Conservation (phyloP, 129 eudicot species). For the Arctium lappa region DNA sequence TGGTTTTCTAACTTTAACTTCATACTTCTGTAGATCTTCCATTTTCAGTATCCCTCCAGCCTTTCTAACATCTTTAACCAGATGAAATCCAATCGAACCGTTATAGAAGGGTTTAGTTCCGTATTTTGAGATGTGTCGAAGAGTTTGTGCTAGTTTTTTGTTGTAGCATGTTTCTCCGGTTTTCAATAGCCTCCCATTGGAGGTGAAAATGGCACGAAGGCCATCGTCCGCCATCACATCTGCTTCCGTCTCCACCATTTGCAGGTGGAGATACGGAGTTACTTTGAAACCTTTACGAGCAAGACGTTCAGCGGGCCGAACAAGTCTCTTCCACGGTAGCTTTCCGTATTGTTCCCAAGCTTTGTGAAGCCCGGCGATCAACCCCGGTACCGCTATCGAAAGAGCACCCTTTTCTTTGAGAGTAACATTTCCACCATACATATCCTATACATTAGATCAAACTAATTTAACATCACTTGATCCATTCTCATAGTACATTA, state of each 20-base stretch:
- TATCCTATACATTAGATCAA: slow-evolving; percentile 21
- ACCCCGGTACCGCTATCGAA: slow-evolving; percentile 61
- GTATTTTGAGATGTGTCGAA: slow-evolving; percentile 23
- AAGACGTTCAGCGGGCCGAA: slow-evolving; percentile 40
- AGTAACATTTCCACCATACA: slow-evolving; percentile 40
- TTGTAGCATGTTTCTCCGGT: slow-evolving; percentile 37
- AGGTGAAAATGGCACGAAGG: slow-evolving; percentile 34
- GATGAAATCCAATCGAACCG: slow-evolving; percentile 35
- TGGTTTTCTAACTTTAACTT: slow-evolving; percentile 43
- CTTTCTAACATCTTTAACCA: slow-evolving; percentile 40
- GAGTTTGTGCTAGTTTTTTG: slow-evolving; percentile 30
- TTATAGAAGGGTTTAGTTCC: slow-evolving; percentile 39
- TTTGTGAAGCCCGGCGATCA: slow-evolving; percentile 42
- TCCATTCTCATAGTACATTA: neutral
- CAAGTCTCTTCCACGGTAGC: slow-evolving; percentile 53
- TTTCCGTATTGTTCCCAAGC: slow-evolving; percentile 53
- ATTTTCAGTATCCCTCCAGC: slow-evolving; percentile 44
- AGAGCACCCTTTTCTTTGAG: slow-evolving; percentile 34
- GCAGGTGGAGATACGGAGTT: slow-evolving; percentile 40
- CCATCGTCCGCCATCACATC: slow-evolving; percentile 47
- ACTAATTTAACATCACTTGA: neutral
- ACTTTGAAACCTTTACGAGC: slow-evolving; percentile 46
- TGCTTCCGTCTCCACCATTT: slow-evolving; percentile 31
- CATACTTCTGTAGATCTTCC: slow-evolving; percentile 42
- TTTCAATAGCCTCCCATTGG: slow-evolving; percentile 37